Evolutionary conservation across 2,329 filamentous ascomycete species (phyloP), one percentile per base, ranked within the genome.

Genomic region (Pseudogymnoascus sp.): DNA sequence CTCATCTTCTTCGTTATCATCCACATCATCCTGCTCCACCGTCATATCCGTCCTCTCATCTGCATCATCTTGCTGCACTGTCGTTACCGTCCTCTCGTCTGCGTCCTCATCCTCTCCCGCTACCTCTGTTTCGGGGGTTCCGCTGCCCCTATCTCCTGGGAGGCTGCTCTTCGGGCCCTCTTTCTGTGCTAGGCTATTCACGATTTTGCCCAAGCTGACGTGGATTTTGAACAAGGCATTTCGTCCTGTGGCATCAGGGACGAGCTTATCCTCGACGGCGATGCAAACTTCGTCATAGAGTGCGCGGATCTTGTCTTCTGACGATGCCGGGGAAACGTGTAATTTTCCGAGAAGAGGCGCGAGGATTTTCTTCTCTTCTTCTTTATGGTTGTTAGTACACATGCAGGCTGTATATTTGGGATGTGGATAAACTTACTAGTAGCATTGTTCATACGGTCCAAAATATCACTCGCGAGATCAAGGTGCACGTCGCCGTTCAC

Each of bases 331-430:
- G 1, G 88, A 87, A 59, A 97, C 82, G 72, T 93, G 86, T 1
- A 97, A 80, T 75, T 97, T 97, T 67, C 86, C 86, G 1, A 97
- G 82, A 59, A 97, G 83, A 0, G 87, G 83, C 29, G 90, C 86
- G 9, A 95, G 78, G 1, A 88, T 82, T 74, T 96, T 97, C 77
- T 90, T 91, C 75, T 97, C 93, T 67, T 96, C 92, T 73, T 90
- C 88, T 88, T 71, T 73, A 62, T 65, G 35, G 6, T 19, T 65
- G 72, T 77, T 73, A 78, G 71, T n/a, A 19, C 40, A 33, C 38
- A 50, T 64, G 38, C 65, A n/a, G 11, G 29, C 7, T 13, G 19
- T 13, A 56, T n/a, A 21, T 26, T 62, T 37, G 5, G 15, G 46
- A 56, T 33, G n/a, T 35, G 33, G 33, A 60, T 59, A 60, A 10